A percentile compares a stretch with the other conserved stretches of the same genome.
phyloP scores from a whole-genome alignment of 2,329 filamentous ascomycete species.

The Neofusicoccum cordaticola region DNA sequence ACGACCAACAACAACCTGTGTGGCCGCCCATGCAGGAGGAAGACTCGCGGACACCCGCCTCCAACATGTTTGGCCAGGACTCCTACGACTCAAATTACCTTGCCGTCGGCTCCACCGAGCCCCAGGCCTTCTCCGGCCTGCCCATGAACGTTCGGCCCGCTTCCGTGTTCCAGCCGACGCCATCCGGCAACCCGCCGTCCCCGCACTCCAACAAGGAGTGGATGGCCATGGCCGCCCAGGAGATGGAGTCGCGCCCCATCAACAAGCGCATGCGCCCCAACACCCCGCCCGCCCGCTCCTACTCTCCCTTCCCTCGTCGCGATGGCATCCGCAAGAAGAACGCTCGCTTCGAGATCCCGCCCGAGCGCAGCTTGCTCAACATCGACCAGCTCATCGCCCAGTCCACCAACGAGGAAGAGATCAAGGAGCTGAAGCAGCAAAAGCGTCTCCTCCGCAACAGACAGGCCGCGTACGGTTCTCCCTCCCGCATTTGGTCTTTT shows the following conservation, averaged over 20 bases:
- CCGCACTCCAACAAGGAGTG: slow-evolving; percentile 61
- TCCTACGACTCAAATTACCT: slow-evolving; percentile 46
- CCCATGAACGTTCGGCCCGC: slow-evolving; percentile 45
- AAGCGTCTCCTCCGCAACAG: slow-evolving; percentile 92
- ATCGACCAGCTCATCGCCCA: slow-evolving; percentile 90
- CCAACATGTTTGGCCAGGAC: slow-evolving; percentile 54
- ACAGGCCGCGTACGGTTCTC: slow-evolving; percentile 77
- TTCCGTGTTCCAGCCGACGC: slow-evolving; percentile 48
- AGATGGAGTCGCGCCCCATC: slow-evolving; percentile 49
- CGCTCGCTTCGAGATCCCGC: slow-evolving; percentile 92
- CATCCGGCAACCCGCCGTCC: slow-evolving; percentile 53
- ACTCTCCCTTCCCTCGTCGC: slow-evolving; percentile 71
- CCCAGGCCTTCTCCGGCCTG: slow-evolving; percentile 39
- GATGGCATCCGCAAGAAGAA: slow-evolving; percentile 99
- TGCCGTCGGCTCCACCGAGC: slow-evolving; percentile 34
- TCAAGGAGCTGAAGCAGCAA: slow-evolving; percentile 98
- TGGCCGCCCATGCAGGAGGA: slow-evolving; percentile 54
- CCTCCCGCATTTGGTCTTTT: slow-evolving; percentile 22
- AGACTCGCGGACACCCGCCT: slow-evolving; percentile 59
- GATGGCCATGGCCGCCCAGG: slow-evolving; percentile 50
- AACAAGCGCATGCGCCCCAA: slow-evolving; percentile 61
- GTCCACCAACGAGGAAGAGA: slow-evolving; percentile 84
- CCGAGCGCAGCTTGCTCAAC: slow-evolving; percentile 87
- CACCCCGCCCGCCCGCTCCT: slow-evolving; percentile 64
- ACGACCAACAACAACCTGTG: slow-evolving; percentile 47